Evolutionary conservation across 192 early-diverging fungal species (phyloP), one percentile per base, ranked within the genome.

Genomic region (Backusella morwellensis): DNA sequence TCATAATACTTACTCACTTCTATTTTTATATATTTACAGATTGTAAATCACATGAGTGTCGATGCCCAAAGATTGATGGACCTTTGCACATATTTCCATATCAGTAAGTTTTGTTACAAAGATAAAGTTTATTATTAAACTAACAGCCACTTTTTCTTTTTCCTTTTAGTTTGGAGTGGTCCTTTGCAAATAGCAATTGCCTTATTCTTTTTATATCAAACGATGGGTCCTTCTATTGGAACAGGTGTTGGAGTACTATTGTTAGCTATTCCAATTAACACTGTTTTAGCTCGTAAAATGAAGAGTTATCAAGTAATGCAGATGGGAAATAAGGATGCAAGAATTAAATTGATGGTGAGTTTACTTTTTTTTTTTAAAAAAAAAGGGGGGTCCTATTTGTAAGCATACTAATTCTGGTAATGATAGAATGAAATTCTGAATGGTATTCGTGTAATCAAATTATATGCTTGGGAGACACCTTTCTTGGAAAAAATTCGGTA

Each of bases 381-480:
- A 52, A 52, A 59, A 59, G 14, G 21, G 21, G 11, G 0, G 21
- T 12, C 0, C 11, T 7, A 1, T 26, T 19, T 63, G 0, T 63
- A 50, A 44, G 15, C 19, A 21, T 50, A 50, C 19, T 50, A 6
- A 50, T 50, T 50, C 19, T 50, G 47, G 47, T 50, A 50, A 50
- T n/a, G 5, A 11, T 63, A 63, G 56, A 89, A 97, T 80, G 97
- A 98, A 85, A 78, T 94, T 9, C 77, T 98, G 77, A 93, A 92
- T 70, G 97, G 95, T 42, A 96, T 97, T 75, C 94, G 93, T 77
- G 94, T 99, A 19, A 97, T 99, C 87, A 99, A 97, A 80, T 85
- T 99, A 34, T 99, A 97, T 78, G 96, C 97, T 32, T 98, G 95
- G 95, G 96, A 96, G 79, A 81, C 81, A 0, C 86, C 93, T 32